These are phyloP conservation scores for Thermomyces lanuginosus DNA, from an alignment of 2,329 filamentous ascomycete species.

Conservation along the genomic window DNA sequence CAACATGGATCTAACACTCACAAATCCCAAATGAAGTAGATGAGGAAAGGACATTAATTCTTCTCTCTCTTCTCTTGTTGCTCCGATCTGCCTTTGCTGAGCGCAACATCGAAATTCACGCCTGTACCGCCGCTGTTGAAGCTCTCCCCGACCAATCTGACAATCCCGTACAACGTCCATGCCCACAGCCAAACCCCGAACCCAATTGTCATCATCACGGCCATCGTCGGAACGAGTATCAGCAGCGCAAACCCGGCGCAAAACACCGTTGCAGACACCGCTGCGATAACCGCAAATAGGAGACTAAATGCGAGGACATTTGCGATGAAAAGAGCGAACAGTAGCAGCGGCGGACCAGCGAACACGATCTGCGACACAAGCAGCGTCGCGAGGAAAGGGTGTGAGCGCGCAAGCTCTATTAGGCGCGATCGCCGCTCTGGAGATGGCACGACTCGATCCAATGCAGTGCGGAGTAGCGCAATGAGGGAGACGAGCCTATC, in stretches of 20 bases:
- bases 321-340: conserved; percentile 52
- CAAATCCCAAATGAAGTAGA: no score
- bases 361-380: conserved; percentile 48
- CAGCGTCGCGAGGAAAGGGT: conserved; percentile 57
- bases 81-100: no score
- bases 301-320: conserved; percentile 48
- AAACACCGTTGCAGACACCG: conserved; percentile 42
- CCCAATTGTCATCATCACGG: conserved; percentile 3
- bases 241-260: conserved; percentile 7
- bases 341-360: conserved; percentile 47
- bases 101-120: no score
- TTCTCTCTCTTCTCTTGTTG: no score
- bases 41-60: no score
- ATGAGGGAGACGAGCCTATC: no score
- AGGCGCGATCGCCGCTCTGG: conserved; percentile 43
- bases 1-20: no score
- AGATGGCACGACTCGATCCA: conserved; percentile 41
- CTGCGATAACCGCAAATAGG: conserved; percentile 38
- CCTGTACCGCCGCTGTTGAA: no score
- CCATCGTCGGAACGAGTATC: conserved; percentile 6
- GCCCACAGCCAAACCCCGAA: conserved; percentile 6
- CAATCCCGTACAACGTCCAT: conserved; percentile 5
- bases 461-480: conserved; percentile 5
- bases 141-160: conserved; percentile 5
- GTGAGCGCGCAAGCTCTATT: conserved; percentile 41